Percentiles rank a stretch among this genome's conserved stretches.
Evolutionary conservation across 2,329 filamentous ascomycete genomes (phyloP).

Genomic region (Gnomoniopsis smithogilvyi): DNA sequence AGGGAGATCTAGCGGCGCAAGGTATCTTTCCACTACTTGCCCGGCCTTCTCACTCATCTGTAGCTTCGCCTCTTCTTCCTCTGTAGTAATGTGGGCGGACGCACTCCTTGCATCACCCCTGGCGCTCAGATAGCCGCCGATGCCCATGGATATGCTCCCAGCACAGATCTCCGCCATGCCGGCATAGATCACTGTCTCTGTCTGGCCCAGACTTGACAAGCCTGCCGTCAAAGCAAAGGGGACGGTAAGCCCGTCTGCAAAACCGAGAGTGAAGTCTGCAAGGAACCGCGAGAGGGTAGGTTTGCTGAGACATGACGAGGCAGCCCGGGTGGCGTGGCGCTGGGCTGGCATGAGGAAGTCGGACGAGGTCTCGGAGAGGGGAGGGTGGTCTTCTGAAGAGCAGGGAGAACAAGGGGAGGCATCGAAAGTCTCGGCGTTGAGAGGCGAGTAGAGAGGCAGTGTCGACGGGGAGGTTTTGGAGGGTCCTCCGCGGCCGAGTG

Average conservation of each 20-base stretch:
- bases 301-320: conserved; percentile 4
- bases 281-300: conserved; percentile 40
- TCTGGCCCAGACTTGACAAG: conserved; percentile 57
- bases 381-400: not conserved
- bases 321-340: conserved; percentile 6
- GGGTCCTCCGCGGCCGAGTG: not conserved
- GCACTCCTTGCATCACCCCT: conserved; percentile 27
- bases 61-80: conserved; percentile 29
- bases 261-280: conserved; percentile 67
- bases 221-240: conserved; percentile 73
- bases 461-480: not conserved
- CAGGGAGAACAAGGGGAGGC: not conserved
- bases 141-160: conserved; percentile 70
- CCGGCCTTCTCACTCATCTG: not conserved
- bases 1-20: conserved; percentile 21
- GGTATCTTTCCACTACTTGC: conserved; percentile 14
- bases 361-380: not conserved
- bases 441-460: conserved; percentile 13
- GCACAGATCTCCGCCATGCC: conserved; percentile 69
- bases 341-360: conserved; percentile 11
- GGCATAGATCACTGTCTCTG: conserved; percentile 62
- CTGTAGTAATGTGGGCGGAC: not conserved
- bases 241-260: conserved; percentile 72
- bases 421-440: conserved; percentile 3
- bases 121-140: conserved; percentile 67